Evolutionary conservation across 1,284 basidiomycete genomes (phyloP).

Genomic region (Pterulicium gracile): DNA sequence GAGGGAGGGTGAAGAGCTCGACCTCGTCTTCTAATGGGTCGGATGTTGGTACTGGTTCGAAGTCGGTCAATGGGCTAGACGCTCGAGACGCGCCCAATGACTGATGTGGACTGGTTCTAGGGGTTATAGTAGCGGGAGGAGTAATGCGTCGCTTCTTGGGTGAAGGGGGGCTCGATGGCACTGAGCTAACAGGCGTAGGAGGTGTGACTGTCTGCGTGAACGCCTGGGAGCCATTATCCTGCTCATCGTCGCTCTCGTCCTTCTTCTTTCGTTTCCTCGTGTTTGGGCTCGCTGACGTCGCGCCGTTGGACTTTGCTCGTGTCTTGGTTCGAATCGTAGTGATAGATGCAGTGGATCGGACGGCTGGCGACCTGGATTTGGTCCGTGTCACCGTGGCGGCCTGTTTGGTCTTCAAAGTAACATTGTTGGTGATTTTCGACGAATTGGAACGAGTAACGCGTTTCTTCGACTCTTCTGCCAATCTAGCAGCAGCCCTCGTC

Average conservation of each 20-base stretch:
- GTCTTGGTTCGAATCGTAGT: neutral
- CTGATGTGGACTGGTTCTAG: neutral
- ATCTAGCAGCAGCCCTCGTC: neutral
- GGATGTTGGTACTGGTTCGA: neutral
- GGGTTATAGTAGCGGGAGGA: neutral
- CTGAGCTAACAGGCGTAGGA: neutral
- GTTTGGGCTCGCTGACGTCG: neutral
- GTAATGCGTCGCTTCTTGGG: neutral
- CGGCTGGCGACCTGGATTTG: too few species aligned
- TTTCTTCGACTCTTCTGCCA: neutral
- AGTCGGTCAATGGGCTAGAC: neutral
- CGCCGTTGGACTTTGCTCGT: neutral
- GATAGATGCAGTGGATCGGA: neutral
- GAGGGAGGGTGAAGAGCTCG: neutral
- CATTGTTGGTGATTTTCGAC: neutral
- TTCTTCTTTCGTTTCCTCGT: neutral
- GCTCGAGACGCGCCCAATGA: neutral
- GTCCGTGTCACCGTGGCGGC: too few species aligned
- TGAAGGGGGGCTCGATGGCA: neutral
- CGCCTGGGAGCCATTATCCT: neutral
- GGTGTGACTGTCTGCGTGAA: neutral
- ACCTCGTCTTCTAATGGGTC: neutral
- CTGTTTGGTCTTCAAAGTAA: too few species aligned
- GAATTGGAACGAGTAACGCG: slow-evolving; percentile 1
- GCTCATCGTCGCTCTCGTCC: neutral